Conservation (phyloP, 202 grass and related monocot species). For the Eragrostis tef region DNA sequence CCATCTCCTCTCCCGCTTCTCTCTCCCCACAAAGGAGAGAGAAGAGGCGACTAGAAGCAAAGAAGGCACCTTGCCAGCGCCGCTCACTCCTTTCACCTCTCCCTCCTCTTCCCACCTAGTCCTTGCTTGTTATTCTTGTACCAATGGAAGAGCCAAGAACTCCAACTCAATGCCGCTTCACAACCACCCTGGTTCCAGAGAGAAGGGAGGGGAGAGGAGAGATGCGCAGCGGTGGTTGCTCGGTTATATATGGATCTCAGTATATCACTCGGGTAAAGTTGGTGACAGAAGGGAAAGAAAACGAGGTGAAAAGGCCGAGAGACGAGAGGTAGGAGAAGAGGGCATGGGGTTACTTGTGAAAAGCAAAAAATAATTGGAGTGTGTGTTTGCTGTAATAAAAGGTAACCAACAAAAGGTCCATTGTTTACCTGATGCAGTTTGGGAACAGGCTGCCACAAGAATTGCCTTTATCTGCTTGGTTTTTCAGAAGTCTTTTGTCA, state of each 20-base stretch:
- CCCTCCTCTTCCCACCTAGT: conserved; percentile 3
- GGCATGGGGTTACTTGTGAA: conserved; percentile 22
- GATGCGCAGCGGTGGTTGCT: conserved; percentile 47
- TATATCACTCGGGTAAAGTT: conserved; percentile 45
- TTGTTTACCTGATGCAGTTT: conserved; percentile 19
- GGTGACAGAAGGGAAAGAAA: conserved; percentile 41
- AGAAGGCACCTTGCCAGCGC: conserved; percentile 12
- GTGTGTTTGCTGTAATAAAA: conserved; percentile 2
- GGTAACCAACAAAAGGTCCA: no score
- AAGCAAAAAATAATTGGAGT: neutral
- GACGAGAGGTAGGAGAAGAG: conserved; percentile 48
- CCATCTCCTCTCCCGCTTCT: conserved; percentile 45
- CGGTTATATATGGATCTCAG: conserved; percentile 61
- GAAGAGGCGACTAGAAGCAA: conserved; percentile 33
- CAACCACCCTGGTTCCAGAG: conserved; percentile 41
- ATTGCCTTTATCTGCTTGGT: conserved; percentile 22
- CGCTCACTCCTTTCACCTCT: neutral
- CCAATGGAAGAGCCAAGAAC: conserved; percentile 37
- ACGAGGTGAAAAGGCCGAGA: conserved; percentile 48
- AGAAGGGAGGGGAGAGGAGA: conserved; percentile 19
- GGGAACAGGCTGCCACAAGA: conserved; percentile 13
- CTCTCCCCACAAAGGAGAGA: conserved; percentile 47
- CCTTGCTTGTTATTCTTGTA: conserved; percentile 44
- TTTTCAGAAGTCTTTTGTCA: conserved; percentile 26
- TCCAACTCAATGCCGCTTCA: conserved; percentile 43